Percentiles rank a stretch among this genome's conserved stretches.
Conservation (phyloP, 495 filamentous ascomycete species). For the Articulospora tetracladia region DNA sequence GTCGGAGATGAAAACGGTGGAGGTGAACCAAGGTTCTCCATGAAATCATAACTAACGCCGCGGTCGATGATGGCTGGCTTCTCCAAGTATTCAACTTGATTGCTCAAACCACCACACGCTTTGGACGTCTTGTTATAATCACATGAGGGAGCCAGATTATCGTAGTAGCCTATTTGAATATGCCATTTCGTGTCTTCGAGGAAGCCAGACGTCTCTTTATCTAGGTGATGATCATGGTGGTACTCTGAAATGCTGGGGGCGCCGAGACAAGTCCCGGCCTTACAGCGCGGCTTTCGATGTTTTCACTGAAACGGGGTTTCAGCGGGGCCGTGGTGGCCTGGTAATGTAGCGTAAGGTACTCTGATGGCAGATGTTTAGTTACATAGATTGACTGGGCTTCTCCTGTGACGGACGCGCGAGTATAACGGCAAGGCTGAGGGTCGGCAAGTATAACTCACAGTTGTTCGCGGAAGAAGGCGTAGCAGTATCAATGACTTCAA, state of each 20-base stretch:
- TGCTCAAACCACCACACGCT: conserved; percentile 8
- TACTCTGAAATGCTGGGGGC: conserved; percentile 11
- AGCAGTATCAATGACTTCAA: background rate
- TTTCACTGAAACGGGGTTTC: background rate
- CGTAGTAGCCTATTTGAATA: conserved; percentile 4
- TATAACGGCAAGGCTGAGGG: background rate
- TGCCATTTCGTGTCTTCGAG: conserved; percentile 10
- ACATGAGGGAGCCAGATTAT: conserved; percentile 1
- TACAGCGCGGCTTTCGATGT: background rate
- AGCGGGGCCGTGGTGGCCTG: background rate
- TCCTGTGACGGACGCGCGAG: too few relatives aligned
- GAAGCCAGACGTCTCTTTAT: conserved; percentile 5
- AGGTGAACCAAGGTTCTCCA: conserved; percentile 11
- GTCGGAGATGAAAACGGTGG: conserved; percentile 5
- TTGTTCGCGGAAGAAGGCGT: background rate
- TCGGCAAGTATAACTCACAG: background rate
- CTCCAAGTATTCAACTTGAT: background rate
- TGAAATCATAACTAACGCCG: conserved; percentile 5
- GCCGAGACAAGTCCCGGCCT: background rate
- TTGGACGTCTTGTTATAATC: conserved; percentile 5
- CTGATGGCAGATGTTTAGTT: background rate
- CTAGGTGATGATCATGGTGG: conserved; percentile 15
- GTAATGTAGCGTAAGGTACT: background rate
- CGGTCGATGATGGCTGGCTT: conserved; percentile 7
- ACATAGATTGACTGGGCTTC: background rate